A percentile compares a stretch with the other conserved stretches of the same genome.
Evolutionary conservation across 1,139 yeast genomes (phyloP).

Genomic region (Suhomyces choctaworum): DNA sequence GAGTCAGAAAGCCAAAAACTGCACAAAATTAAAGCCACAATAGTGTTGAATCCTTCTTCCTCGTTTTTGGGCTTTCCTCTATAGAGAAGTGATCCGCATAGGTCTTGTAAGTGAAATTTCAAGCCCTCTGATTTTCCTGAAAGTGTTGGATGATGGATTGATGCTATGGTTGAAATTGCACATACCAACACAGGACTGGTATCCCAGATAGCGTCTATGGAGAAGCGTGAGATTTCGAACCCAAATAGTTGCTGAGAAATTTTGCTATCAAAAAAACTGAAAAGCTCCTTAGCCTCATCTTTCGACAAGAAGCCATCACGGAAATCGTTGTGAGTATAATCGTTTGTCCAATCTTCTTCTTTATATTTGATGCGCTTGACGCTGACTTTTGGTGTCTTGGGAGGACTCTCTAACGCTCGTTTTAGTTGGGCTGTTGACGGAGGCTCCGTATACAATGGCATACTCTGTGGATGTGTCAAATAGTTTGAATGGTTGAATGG

Average conservation of each 20-base stretch:
- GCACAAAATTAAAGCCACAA: conserved; percentile 62
- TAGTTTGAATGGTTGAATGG: neutral
- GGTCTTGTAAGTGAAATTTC: conserved; percentile 43
- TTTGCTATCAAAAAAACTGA: conserved; percentile 52
- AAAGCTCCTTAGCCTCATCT: conserved; percentile 52
- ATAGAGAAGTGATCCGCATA: conserved; percentile 50
- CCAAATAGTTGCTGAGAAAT: conserved; percentile 69
- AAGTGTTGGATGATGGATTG: conserved; percentile 57
- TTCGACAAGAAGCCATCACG: conserved; percentile 35
- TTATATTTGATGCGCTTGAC: conserved; percentile 1
- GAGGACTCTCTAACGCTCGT: neutral
- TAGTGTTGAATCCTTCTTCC: conserved; percentile 57
- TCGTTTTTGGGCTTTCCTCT: conserved; percentile 44
- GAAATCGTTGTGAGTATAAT: conserved; percentile 28
- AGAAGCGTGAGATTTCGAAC: conserved; percentile 55
- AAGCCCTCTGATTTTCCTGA: conserved; percentile 39
- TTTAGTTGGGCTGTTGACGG: conserved; percentile 2
- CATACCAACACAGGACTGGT: conserved; percentile 60
- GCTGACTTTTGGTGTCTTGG: neutral
- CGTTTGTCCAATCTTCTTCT: neutral
- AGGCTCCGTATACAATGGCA: too few species aligned
- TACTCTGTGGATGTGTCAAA: neutral
- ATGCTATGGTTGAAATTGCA: conserved; percentile 63
- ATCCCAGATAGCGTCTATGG: conserved; percentile 54
- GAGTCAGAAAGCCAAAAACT: conserved; percentile 70